Evolutionary conservation across 2,329 filamentous ascomycete genomes (phyloP).

Genomic region (Trichoderma atrobrunneum): DNA sequence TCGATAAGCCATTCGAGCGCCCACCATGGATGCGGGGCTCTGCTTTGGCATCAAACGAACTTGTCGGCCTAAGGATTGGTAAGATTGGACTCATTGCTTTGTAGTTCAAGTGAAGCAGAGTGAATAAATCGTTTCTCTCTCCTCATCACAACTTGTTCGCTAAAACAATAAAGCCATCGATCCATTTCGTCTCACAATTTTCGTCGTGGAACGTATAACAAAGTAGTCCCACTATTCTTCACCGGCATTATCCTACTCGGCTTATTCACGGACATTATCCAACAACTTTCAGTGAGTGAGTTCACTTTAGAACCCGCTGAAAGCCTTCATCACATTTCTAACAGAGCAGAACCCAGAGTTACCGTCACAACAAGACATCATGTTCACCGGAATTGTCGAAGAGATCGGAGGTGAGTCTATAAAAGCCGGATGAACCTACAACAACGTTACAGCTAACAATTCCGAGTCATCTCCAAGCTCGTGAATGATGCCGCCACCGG

Average conservation of each 20-base stretch:
- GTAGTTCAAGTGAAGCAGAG: background rate
- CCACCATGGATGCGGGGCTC: conserved; percentile 24
- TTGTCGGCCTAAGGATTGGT: background rate
- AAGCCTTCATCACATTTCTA: background rate
- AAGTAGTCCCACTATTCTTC: background rate
- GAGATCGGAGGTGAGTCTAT: conserved; percentile 76
- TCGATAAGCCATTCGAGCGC: conserved; percentile 31
- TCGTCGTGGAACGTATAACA: background rate
- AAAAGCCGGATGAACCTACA: background rate
- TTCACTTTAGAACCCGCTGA: background rate
- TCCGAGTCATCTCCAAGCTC: conserved; percentile 77
- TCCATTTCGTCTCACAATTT: background rate
- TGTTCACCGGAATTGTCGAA: conserved; percentile 97
- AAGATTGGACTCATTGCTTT: background rate
- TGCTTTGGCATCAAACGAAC: conserved; percentile 15
- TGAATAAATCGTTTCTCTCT: background rate
- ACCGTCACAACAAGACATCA: conserved; percentile 40
- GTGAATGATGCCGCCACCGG: conserved; percentile 77
- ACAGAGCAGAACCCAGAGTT: no score
- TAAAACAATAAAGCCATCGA: background rate
- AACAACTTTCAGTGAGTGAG: background rate
- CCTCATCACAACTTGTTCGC: background rate
- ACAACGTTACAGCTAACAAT: conserved; percentile 24
- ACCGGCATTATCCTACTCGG: background rate
- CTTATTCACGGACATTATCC: background rate